These are phyloP conservation scores for Suillus paluster DNA, from an alignment of 768 basidiomycete genomes.

Conservation along the genomic window DNA sequence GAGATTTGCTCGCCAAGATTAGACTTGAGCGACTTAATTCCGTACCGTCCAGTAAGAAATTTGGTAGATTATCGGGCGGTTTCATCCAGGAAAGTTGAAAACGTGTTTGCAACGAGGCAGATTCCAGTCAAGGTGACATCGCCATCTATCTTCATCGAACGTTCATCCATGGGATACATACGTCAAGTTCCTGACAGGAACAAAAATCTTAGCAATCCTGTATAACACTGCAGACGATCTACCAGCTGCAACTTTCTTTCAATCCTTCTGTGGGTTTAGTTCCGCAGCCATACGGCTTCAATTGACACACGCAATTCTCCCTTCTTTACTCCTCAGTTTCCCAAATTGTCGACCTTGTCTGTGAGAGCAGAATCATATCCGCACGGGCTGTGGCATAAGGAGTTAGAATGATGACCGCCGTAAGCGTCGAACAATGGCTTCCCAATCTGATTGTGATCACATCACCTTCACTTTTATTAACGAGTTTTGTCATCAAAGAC, in stretches of 20 bases:
- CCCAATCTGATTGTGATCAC: slow-evolving; percentile 7
- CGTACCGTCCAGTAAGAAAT: slow-evolving; percentile 23
- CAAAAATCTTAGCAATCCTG: not conserved
- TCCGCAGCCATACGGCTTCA: slow-evolving; percentile 6
- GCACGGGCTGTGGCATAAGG: slow-evolving; percentile 9
- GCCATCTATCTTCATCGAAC: too few relatives aligned
- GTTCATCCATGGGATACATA: too few relatives aligned
- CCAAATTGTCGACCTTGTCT: slow-evolving; percentile 1
- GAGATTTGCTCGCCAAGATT: slow-evolving; percentile 26
- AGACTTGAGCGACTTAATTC: slow-evolving; percentile 36
- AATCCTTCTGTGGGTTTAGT: slow-evolving; percentile 1
- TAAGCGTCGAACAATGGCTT: slow-evolving; percentile 20
- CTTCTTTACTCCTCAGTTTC: not conserved
- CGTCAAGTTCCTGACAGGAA: not conserved
- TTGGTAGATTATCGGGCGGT: slow-evolving; percentile 20
- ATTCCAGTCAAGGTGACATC: too few relatives aligned
- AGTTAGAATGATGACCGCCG: slow-evolving; percentile 17
- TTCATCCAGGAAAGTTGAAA: slow-evolving; percentile 27
- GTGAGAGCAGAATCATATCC: slow-evolving; percentile 13
- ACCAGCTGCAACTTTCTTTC: not conserved
- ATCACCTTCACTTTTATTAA: slow-evolving; percentile 18
- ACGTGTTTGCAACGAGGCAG: slow-evolving; percentile 37
- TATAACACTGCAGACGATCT: not conserved
- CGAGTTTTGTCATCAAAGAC: slow-evolving; percentile 15
- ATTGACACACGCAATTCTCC: not conserved